A percentile compares a stretch with the other conserved stretches of the same genome.
phyloP scores from a whole-genome alignment of 306 rosid genomes.

The Datisca glomerata region DNA sequence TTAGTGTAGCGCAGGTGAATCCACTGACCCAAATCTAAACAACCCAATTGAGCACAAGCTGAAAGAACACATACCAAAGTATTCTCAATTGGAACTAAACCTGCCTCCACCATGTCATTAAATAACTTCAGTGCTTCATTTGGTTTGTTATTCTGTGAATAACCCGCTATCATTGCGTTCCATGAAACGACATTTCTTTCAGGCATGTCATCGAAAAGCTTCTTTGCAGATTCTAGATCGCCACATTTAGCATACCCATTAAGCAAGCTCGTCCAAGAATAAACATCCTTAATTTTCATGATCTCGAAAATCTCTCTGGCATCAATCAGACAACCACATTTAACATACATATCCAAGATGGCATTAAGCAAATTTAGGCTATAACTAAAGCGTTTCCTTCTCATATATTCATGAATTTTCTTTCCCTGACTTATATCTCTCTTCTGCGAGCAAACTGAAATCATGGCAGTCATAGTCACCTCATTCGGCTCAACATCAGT shows the following conservation, averaged over 20 bases:
- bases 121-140: constrained; percentile 50
- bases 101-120: constrained; percentile 33
- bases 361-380: constrained; percentile 46
- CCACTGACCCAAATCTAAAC: constrained; percentile 47
- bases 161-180: constrained; percentile 72
- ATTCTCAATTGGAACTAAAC: constrained; percentile 38
- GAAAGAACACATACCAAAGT: constrained; percentile 66
- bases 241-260: constrained; percentile 70
- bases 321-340: constrained; percentile 31
- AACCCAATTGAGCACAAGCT: constrained; percentile 58
- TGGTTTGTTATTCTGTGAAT: constrained; percentile 57
- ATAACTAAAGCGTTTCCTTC: constrained; percentile 12
- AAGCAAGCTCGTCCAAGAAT: constrained; percentile 69
- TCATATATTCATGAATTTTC: constrained; percentile 24
- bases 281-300: constrained; percentile 53
- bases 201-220: constrained; percentile 48
- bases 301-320: constrained; percentile 44
- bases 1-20: constrained; percentile 31
- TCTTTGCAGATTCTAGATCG: constrained; percentile 52
- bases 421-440: constrained; percentile 35
- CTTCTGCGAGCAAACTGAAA: constrained; percentile 38
- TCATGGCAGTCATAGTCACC: constrained; percentile 48
- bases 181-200: constrained; percentile 50
- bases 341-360: constrained; percentile 57
- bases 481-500: constrained; percentile 59